Percentiles rank a stretch among this genome's conserved stretches.
phyloP scores from a whole-genome alignment of 257 asterid genomes.

The Striga asiatica region DNA sequence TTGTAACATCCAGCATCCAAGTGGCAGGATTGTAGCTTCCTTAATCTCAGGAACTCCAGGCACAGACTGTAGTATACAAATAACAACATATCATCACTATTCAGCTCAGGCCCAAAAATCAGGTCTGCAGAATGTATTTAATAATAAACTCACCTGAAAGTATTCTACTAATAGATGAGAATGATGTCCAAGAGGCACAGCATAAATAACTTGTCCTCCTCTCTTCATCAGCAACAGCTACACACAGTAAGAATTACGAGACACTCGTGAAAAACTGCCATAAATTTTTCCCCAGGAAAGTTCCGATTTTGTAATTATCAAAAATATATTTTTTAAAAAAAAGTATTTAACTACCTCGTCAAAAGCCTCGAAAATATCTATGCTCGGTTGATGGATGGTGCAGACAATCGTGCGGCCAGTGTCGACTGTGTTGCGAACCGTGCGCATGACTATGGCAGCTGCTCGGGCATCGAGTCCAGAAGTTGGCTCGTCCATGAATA shows the following conservation, averaged over 20 bases:
- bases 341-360: constrained; percentile 49
- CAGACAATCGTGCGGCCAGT: constrained; percentile 84
- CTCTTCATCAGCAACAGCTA: constrained; percentile 80
- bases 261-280: too few species aligned
- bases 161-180: constrained; percentile 49
- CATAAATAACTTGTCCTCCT: constrained; percentile 74
- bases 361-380: constrained; percentile 79
- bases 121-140: neutral
- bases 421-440: constrained; percentile 80
- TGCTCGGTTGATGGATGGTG: constrained; percentile 87
- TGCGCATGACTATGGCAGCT: constrained; percentile 83
- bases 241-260: neutral
- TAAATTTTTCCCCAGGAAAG: neutral
- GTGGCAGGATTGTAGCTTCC: constrained; percentile 85
- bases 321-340: neutral
- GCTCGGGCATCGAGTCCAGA: constrained; percentile 91
- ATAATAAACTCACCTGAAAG: constrained; percentile 50
- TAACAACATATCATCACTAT: neutral
- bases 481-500: constrained; percentile 94
- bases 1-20: constrained; percentile 77
- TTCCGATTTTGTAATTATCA: neutral
- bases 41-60: constrained; percentile 65
- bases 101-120: neutral
- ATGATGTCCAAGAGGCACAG: constrained; percentile 76
- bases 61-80: constrained; percentile 34